These are phyloP conservation scores for Astrephomene gubernaculifera DNA, from an alignment of 139 green algal species.

Conservation along the genomic window DNA sequence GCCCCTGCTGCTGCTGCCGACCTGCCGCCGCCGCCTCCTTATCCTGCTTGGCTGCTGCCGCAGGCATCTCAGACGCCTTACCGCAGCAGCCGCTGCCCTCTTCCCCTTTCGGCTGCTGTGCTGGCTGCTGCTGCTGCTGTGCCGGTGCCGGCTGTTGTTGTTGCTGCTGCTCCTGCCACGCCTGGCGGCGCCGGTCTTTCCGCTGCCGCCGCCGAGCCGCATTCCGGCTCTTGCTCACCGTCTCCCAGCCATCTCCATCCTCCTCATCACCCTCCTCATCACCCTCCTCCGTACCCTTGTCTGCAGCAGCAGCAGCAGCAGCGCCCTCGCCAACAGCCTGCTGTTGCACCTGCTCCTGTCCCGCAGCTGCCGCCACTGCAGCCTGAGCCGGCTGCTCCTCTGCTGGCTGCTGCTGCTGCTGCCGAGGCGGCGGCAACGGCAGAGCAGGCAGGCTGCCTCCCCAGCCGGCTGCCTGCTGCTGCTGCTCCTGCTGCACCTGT, in stretches of 20 bases:
- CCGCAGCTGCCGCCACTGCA: background rate
- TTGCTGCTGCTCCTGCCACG: slow-evolving; percentile 16
- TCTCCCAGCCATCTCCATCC: slow-evolving; percentile 51
- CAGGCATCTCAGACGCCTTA: no score
- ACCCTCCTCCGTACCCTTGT: background rate
- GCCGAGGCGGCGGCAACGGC: slow-evolving; percentile 15
- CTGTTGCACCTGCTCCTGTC: background rate
- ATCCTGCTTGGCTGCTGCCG: no score
- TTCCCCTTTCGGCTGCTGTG: no score
- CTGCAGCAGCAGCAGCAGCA: background rate
- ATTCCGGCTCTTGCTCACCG: slow-evolving; percentile 47
- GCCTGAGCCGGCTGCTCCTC: background rate
- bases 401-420: background rate
- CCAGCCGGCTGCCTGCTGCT: background rate
- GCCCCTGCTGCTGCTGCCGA: background rate
- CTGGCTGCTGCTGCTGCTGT: background rate
- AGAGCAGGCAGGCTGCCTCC: background rate
- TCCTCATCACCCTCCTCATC: slow-evolving; percentile 32
- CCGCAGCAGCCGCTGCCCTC: no score
- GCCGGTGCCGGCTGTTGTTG: slow-evolving; percentile 1
- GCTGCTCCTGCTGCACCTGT: no score
- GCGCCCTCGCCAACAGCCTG: background rate
- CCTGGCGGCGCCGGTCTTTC: slow-evolving; percentile 40
- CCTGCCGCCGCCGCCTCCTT: background rate
- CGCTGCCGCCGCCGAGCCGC: slow-evolving; percentile 38